Base-by-base conservation (phyloP, 2,329 filamentous ascomycete species). In the Diplodia corticola region DNA sequence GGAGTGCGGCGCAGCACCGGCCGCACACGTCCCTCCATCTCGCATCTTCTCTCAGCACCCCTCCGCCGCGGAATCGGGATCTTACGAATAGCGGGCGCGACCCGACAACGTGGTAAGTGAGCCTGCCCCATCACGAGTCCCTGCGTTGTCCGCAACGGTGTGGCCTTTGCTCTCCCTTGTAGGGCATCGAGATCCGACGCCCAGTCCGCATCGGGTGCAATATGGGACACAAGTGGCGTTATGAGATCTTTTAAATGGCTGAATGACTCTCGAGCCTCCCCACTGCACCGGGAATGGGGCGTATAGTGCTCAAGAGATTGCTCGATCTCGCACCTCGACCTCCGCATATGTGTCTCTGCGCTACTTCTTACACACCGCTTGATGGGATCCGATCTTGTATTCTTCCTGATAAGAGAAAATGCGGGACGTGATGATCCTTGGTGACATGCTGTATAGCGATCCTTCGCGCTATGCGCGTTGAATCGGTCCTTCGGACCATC, bases 41-140 rank as follows among this genome's bases (percentile, higher is more conserved):
- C 55, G 55, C 55, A 60, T 60, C 55, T 28, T 26, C 17, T 30
- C 37, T 28, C 55, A 60, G 24, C 37, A 60, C 55, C 55, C 55
- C 55, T 60, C 55, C 55, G 55, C 55, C 55, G 55, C 55, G 55
- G 55, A 60, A 60, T 60, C 55, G 55, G 55, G 55, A 60, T 60
- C 55, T 60, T 26, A 60, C 37, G 37, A 60, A 30, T 30, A 54
- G 51, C 24, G 55, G 55, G n/a, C 37, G n/a, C 26, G 55, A 60
- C 55, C 55, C 55, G 55, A 30, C 24, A 24, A 26, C 9, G 37
- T 46, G 55, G 55, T 59, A 59, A 59, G 55, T 60, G 55, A 60
- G 24, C 37, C 44, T 48, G 55, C 44, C 44, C 55, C 24, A 60
- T 57, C 35, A 22, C 54, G 40, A 48, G 55, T 60, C 55, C 40